A percentile compares a stretch with the other conserved stretches of the same genome.
Evolutionary conservation across 202 grass and related monocot genomes (phyloP).

Genomic region (Carex sylvatica): DNA sequence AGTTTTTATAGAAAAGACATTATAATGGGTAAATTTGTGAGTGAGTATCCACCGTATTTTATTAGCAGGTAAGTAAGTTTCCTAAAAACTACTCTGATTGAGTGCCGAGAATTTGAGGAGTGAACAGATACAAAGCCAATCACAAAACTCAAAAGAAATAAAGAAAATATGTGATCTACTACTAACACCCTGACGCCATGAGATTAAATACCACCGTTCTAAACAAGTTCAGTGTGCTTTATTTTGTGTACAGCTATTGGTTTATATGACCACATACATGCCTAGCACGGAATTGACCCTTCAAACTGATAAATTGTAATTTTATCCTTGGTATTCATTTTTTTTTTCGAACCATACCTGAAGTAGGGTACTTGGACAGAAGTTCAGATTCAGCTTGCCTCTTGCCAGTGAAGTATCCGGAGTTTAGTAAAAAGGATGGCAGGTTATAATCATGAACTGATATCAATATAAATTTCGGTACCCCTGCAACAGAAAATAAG

Average conservation of each 20-base stretch:
- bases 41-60: too few species aligned
- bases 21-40: too few species aligned
- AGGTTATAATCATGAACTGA: conserved; percentile 99
- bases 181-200: background rate
- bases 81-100: too few species aligned
- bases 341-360: conserved; percentile 48
- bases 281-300: background rate
- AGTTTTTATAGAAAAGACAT: too few species aligned
- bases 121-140: too few species aligned
- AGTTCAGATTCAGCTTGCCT: conserved; percentile 92
- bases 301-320: background rate
- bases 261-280: background rate
- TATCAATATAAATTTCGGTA: conserved; percentile 83
- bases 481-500: conserved; percentile 42
- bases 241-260: background rate
- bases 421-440: conserved; percentile 67
- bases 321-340: background rate
- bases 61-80: too few species aligned
- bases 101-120: too few species aligned
- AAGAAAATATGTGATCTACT: too few species aligned
- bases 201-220: background rate
- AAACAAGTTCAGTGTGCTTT: background rate
- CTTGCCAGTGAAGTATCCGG: conserved; percentile 90
- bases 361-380: conserved; percentile 82
- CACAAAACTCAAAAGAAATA: too few species aligned